A percentile compares a stretch with the other conserved stretches of the same genome.
phyloP scores from a whole-genome alignment of 164 flowering plant genomes.

The Taxillus chinensis region DNA sequence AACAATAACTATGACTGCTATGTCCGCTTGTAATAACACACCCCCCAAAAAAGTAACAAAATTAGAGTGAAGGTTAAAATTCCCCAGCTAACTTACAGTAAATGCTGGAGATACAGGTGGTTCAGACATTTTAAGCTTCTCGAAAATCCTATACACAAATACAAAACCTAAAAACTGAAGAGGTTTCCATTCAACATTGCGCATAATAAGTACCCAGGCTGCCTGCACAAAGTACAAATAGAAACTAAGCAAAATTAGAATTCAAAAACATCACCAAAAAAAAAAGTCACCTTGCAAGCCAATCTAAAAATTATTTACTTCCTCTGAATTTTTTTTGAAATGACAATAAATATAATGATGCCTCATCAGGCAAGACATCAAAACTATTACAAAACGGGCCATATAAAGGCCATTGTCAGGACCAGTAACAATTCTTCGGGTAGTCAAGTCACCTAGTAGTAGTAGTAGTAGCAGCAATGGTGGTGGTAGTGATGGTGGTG shows the following conservation, averaged over 20 bases:
- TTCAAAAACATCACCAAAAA: not conserved
- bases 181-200: conserved; percentile 82
- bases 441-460: too few relatives aligned
- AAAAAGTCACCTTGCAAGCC: too few relatives aligned
- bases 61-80: not conserved
- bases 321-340: too few relatives aligned
- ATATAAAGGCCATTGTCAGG: too few relatives aligned
- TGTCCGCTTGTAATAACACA: too few relatives aligned
- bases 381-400: too few relatives aligned
- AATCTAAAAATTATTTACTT: too few relatives aligned
- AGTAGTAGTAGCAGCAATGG: too few relatives aligned
- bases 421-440: too few relatives aligned
- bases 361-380: too few relatives aligned
- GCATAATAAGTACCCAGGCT: conserved; percentile 65
- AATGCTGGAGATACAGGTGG: conserved; percentile 61
- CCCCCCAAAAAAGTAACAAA: not conserved
- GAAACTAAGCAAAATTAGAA: not conserved
- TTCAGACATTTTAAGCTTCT: conserved; percentile 79
- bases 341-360: too few relatives aligned
- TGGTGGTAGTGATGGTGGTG: too few relatives aligned
- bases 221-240: conserved; percentile 42
- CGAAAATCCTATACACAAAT: conserved; percentile 87
- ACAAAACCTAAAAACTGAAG: conserved; percentile 73
- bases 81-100: conserved; percentile 39
- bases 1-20: not conserved